Conservation (phyloP, 2,329 filamentous ascomycete species). For the Colletotrichum sp. region DNA sequence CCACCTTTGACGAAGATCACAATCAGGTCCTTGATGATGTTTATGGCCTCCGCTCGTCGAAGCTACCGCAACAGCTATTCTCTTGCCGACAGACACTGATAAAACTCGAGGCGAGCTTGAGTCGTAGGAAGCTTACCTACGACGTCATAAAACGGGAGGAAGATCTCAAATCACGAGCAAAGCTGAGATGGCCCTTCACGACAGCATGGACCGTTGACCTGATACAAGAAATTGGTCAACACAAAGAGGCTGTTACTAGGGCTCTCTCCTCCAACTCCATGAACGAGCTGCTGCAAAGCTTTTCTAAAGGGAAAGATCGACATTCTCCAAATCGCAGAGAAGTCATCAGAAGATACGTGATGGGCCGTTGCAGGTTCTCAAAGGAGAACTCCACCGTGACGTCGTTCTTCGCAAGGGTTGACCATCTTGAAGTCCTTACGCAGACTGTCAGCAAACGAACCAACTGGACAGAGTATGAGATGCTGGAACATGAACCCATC, state of each 20-base stretch:
- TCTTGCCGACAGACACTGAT: not conserved
- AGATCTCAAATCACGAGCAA: not conserved
- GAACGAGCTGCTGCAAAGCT: not conserved
- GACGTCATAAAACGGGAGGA: not conserved
- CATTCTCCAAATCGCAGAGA: not conserved
- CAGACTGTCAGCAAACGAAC: not conserved
- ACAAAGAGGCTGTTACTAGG: not conserved
- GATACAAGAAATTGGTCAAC: not conserved
- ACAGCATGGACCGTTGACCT: not conserved
- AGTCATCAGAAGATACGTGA: not conserved
- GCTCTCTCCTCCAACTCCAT: not conserved
- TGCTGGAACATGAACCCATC: not conserved
- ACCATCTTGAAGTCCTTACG: not conserved
- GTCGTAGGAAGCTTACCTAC: not conserved
- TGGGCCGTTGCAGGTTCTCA: not conserved
- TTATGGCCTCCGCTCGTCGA: not conserved
- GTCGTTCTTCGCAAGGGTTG: not conserved
- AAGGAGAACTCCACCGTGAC: not conserved
- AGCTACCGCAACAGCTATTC: not conserved
- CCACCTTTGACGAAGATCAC: not conserved
- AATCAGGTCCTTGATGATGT: not conserved
- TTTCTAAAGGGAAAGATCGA: not conserved
- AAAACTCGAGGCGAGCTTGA: not conserved
- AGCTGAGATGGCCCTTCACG: not conserved
- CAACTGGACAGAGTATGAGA: not conserved